These are phyloP conservation scores for Monosporascus ibericus DNA, from an alignment of 2,329 filamentous ascomycete species.

Conservation along the genomic window DNA sequence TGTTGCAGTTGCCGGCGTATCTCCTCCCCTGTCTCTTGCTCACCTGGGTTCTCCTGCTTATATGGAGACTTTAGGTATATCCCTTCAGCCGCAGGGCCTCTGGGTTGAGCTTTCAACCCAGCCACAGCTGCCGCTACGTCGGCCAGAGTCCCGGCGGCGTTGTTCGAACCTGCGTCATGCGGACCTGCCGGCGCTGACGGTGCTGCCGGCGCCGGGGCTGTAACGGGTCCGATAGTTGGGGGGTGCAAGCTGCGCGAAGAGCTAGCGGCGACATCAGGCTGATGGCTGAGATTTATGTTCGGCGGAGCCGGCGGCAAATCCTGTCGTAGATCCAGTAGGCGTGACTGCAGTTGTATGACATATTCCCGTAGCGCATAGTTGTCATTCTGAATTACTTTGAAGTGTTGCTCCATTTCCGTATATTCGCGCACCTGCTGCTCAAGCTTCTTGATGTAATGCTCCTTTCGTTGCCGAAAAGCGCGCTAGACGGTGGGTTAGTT, in stretches of 20 bases:
- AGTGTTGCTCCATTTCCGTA: conserved; percentile 66
- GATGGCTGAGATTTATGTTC: conserved; percentile 63
- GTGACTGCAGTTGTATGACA: conserved; percentile 81
- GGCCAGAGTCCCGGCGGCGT: conserved; percentile 24
- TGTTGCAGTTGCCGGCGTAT: conserved; percentile 48
- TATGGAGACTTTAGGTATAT: conserved; percentile 23
- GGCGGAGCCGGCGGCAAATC: conserved; percentile 80
- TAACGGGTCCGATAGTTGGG: conserved; percentile 5
- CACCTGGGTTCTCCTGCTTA: conserved; percentile 33
- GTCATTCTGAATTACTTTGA: conserved; percentile 77
- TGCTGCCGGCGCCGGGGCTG: neutral
- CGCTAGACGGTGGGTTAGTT: conserved; percentile 50
- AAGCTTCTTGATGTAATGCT: conserved; percentile 95
- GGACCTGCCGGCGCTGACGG: neutral
- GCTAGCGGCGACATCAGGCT: conserved; percentile 16
- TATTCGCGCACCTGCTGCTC: conserved; percentile 88
- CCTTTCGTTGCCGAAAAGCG: conserved; percentile 94
- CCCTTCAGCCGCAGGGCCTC: conserved; percentile 20
- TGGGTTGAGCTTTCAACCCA: conserved; percentile 17
- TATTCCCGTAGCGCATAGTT: conserved; percentile 91
- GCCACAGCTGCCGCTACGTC: conserved; percentile 29
- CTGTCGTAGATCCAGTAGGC: conserved; percentile 74
- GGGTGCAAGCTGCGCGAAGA: conserved; percentile 18
- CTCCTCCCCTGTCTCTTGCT: conserved; percentile 44
- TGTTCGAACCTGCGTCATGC: conserved; percentile 11